Percentiles rank a stretch among this genome's conserved stretches.
Evolutionary conservation across 2,329 filamentous ascomycete genomes (phyloP).

Genomic region (Pseudonectria foliicola): DNA sequence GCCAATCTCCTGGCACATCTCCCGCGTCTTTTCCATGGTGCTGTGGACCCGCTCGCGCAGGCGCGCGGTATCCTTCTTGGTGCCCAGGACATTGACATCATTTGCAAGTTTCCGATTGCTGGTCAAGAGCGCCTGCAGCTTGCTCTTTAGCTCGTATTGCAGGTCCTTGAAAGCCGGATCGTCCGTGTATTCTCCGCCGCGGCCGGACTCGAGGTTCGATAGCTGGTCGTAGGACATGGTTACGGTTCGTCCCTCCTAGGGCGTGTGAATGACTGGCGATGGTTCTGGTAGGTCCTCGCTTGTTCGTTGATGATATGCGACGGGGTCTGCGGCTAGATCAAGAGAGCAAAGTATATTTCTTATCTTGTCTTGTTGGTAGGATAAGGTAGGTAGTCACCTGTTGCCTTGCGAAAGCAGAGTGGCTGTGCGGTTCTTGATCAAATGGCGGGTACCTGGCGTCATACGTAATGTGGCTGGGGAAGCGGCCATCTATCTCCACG

Average conservation of each 20-base stretch:
- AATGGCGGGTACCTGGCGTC: constrained; percentile 9
- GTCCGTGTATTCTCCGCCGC: constrained; percentile 74
- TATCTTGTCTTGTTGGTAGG: constrained; percentile 7
- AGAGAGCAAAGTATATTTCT: constrained; percentile 3
- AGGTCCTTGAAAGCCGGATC: constrained; percentile 86
- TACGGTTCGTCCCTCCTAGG: not conserved
- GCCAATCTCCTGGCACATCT: constrained; percentile 83
- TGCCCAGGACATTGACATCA: constrained; percentile 80
- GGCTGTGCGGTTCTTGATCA: constrained; percentile 15
- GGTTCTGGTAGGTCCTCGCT: not conserved
- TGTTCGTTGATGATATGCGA: constrained; percentile 6
- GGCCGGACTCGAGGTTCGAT: constrained; percentile 72
- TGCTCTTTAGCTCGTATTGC: constrained; percentile 75
- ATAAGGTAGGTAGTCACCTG: constrained; percentile 16
- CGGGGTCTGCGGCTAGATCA: constrained; percentile 1
- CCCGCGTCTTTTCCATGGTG: constrained; percentile 76
- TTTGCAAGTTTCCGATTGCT: constrained; percentile 80
- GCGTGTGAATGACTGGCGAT: not conserved
- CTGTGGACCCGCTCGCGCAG: constrained; percentile 86
- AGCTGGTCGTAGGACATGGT: constrained; percentile 88
- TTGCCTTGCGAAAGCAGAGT: constrained; percentile 15
- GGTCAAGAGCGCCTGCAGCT: constrained; percentile 81
- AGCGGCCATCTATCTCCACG: constrained; percentile 19
- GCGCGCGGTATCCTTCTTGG: constrained; percentile 82
- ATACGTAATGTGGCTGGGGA: not conserved